Evolutionary conservation across 2,329 filamentous ascomycete species (phyloP).

Genomic region (Hymenoscyphus albidus): DNA sequence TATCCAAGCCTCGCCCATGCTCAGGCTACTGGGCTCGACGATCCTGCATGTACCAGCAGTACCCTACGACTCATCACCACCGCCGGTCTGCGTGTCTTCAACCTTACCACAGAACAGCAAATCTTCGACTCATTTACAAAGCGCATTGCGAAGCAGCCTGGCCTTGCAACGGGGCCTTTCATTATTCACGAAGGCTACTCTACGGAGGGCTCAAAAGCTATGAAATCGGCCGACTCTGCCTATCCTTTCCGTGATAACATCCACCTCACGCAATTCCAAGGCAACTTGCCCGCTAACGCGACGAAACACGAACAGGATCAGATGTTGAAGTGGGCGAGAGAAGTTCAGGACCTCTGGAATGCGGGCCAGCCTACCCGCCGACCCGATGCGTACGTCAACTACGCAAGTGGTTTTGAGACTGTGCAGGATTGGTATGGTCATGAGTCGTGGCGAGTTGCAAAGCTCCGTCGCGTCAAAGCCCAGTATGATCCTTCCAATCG

Average conservation of each 20-base stretch:
- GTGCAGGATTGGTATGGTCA: constrained; percentile 3
- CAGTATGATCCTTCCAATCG: constrained; percentile 3
- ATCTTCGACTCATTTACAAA: constrained; percentile 3
- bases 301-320: neutral
- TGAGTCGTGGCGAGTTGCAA: constrained; percentile 9
- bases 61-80: neutral
- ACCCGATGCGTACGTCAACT: constrained; percentile 10
- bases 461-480: constrained; percentile 5
- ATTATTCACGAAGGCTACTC: constrained; percentile 5
- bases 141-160: neutral
- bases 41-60: neutral
- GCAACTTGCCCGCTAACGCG: neutral
- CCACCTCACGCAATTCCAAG: neutral
- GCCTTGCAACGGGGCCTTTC: neutral
- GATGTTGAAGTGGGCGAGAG: neutral
- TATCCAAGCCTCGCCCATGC: neutral
- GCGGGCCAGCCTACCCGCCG: neutral
- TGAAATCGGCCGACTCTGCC: neutral
- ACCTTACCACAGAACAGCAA: constrained; percentile 4
- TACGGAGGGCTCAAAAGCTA: neutral
- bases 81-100: constrained; percentile 1
- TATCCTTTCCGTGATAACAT: constrained; percentile 7
- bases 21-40: neutral
- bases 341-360: constrained; percentile 6
- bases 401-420: constrained; percentile 6